Evolutionary conservation across 2,329 filamentous ascomycete species (phyloP), one percentile per base, ranked within the genome.

Genomic region (Cercospora janseana): DNA sequence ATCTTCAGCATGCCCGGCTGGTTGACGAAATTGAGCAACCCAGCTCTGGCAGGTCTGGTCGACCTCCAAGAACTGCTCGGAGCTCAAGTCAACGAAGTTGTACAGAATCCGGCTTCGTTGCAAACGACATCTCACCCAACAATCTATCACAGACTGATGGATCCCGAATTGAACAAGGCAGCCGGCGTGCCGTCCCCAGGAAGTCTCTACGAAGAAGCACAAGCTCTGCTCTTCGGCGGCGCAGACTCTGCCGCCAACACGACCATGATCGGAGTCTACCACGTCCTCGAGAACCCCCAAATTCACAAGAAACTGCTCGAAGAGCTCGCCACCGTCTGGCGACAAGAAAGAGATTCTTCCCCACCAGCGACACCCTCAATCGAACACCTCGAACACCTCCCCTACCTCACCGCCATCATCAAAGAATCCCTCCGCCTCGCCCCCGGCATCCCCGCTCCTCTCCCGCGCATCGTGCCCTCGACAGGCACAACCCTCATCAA

Each of bases 371-470:
- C n/a, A n/a, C 55, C 55, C 24, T 26, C 32, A 27, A 32, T 52
- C 23, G 55, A 57, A 42, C 37, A 27, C 4, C 46, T 57, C 16
- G 52, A 55, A 27, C 51, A 41, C 9, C 42, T 57, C 4, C 75
- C 76, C 0, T 80, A 78, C 59, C 73, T 80, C 4, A 71, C 72
- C 18, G 79, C 77, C 13, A 26, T 56, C 31, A 73, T 73, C 10
- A 76, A 80, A 52, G 78, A 80, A 56, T 69, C 70, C 0, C 60
- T 78, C 3, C 71, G 76, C 2, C 62, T 78, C 12, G 69, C 65
- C 42, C 73, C 74, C 0, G 73, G 74, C 0, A 73, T 70, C 0
- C 65, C 73, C 0, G 67, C 70, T 13, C 71, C 71, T 1, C 68
- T 79, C 3, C 67, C 70, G 2, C 70, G 76, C 4, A 63, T 70